Base-by-base conservation (phyloP, 2,329 filamentous ascomycete species). In the Fusarium nematophilum region DNA sequence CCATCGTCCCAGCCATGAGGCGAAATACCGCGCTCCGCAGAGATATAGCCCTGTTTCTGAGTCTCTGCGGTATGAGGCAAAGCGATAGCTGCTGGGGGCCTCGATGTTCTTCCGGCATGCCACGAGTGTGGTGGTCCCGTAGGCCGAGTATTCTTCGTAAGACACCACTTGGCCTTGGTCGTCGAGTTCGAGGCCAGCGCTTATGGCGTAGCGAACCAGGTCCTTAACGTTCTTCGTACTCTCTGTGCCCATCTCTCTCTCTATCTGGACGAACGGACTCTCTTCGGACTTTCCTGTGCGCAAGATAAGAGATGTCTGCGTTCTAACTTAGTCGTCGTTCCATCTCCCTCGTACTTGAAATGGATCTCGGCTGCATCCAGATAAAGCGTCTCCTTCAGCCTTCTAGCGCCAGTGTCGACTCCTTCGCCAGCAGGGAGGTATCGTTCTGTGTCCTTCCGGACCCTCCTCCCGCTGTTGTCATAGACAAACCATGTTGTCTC, bases 401-500 rank as follows among this genome's bases (percentile, higher is more conserved):
- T 46, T 14, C n/a, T n/a, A n/a, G n/a, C n/a, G n/a, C n/a, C n/a
- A n/a, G n/a, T 11, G 14, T 6, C 1, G 31, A 8, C 27, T 14
- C 25, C 18, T n/a, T 29, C 34, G 4, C 17, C n/a, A 2, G 38
- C 27, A 13, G n/a, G n/a, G n/a, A n/a, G n/a, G n/a, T n/a, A n/a
- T n/a, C n/a, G n/a, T n/a, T 46, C 57, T 9, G 50, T 57, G 0
- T 58, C 50, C 37, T 65, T 65, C 1, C 62, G 42, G 3, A 52
- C 26, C 2, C 62, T 18, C 1, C 45, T 31, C 0, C 62, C 59
- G 2, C 9, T 9, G 4, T 25, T 9, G 15, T 60, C 38, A 17
- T 65, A 62, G 11, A 56, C 52, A 17, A 57, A 62, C 18, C 38
- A 60, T 3, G 62, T 62, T 13, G 30, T 53, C 27, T 65, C 59